Evolutionary conservation across 257 asterid genomes (phyloP), one percentile per base, ranked within the genome.

Genomic region (Gentiana macrophylla): DNA sequence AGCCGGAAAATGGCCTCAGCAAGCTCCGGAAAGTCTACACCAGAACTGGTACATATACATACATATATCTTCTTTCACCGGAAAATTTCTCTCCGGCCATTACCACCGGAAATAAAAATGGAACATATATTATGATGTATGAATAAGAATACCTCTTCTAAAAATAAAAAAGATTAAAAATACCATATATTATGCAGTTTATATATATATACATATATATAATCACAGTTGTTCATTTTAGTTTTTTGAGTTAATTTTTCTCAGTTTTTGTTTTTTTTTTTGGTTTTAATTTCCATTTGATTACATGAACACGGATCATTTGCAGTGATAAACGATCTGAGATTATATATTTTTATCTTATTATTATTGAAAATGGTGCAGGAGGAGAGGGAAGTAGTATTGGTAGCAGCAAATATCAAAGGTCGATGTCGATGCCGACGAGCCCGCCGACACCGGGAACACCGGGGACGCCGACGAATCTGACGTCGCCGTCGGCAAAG

Each of bases 1-100:
- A 70, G 60, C 96, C 96, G 55, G 89, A 80, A 43, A 77, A 81
- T 24, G 96, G 95, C 74, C 96, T 86, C 2, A 79, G 81, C 66
- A 91, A 82, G 61, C 96, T 91, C 62, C 67, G 89, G 68, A 79
- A 77, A 59, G 74, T 76, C 63, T 12, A 75, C 52, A 71, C 64
- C 47, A 81, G 84, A 72, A 65, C 77, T 46, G 70, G 69, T 75
- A 67, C 35, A 24, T 24, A 24, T 24, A 24, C 24, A 24, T 24
- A 24, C 24, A 24, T 24, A 24, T 24, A 24, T 24, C 1, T 24
- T 0, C 24, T 24, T 24, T 24, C 24, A 24, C 24, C 24, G 24
- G 24, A 24, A 24, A 24, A 24, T 24, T 24, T 24, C 24, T 24
- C 24, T 24, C 24, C 24, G 24, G 24, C 24, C 24, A 24, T 24